A percentile compares a stretch with the other conserved stretches of the same genome.
These are phyloP conservation scores for Exophiala calicioides DNA, from an alignment of 2,329 filamentous ascomycete species.

Conservation along the genomic window DNA sequence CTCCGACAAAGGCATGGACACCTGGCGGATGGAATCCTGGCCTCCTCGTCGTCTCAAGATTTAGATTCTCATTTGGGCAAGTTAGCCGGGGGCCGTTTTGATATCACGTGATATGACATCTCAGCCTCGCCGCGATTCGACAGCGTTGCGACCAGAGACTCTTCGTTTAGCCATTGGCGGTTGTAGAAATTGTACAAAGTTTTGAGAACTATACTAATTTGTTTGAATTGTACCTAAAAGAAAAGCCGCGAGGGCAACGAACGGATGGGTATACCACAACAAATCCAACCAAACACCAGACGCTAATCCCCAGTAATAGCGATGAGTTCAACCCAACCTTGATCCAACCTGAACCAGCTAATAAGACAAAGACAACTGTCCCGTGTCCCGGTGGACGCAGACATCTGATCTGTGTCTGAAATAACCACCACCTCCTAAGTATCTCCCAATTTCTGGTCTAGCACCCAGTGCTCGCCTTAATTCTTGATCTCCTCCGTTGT, in stretches of 20 bases:
- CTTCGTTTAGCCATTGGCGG: no score
- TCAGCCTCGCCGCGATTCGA: background rate
- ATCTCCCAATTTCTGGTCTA: background rate
- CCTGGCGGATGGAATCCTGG: constrained; percentile 4
- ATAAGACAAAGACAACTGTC: background rate
- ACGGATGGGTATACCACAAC: constrained; percentile 16
- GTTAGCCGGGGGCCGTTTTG: background rate
- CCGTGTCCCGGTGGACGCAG: constrained; percentile 10
- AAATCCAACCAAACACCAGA: constrained; percentile 5
- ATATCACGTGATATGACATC: background rate
- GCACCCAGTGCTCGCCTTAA: background rate
- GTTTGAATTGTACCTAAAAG: constrained; percentile 15
- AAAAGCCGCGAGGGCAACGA: constrained; percentile 3
- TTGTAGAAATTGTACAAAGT: background rate
- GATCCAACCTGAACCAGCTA: constrained; percentile 2
- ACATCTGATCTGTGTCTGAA: constrained; percentile 10
- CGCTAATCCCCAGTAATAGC: constrained; percentile 2
- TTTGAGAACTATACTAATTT: background rate
- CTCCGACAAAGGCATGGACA: constrained; percentile 1
- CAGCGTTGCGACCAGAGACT: no score
- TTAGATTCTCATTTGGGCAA: background rate
- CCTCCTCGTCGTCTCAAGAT: constrained; percentile 1
- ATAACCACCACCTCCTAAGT: background rate
- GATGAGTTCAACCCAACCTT: background rate
- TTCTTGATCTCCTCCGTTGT: constrained; percentile 35